Evolutionary conservation across 1,284 basidiomycete genomes (phyloP), one percentile per base, ranked within the genome.

Genomic region (Ganoderma lucidum): DNA sequence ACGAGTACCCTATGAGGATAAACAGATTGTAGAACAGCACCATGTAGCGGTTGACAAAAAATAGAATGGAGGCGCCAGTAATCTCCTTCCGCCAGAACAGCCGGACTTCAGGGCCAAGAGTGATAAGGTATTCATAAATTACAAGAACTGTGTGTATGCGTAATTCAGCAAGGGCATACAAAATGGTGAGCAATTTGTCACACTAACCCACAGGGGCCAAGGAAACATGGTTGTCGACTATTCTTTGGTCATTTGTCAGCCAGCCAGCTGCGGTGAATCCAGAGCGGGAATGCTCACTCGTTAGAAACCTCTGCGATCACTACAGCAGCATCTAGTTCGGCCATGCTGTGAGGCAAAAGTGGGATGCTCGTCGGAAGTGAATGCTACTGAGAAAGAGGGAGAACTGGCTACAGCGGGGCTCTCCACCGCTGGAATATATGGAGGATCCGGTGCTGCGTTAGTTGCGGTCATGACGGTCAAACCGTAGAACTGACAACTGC

Each of bases 51-150:
- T 62, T 62, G 5, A 42, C 12, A 37, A 62, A 15, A 28, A 66
- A 66, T 2, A 66, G 23, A 12, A 55, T 45, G 1, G 58, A 53
- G 6, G 65, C 58, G 2, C 42, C 58, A 15, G 65, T 66, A 19
- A 55, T 35, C 45, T 62, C 37, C 30, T 53, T 45, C 5, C 55
- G n/a, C 65, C 65, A 66, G 23, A 66, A 61, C 1, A 66, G 39
- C 23, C 44, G n/a, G 0, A 66, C 8, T 23, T 66, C 65, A 6
- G 32, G 23, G 23, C 42, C 59, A 12, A 66, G 3, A 6, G 65
- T 66, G 14, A 66, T 42, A 14, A 66, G 28, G 19, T 66, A 62
- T 23, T 66, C 65, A 30, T 55, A 66, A 2, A 32, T 5, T 5
- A 65, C 41, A 1, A 65, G 42, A 17, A 41, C 64, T 65, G 10